A percentile compares a stretch with the other conserved stretches of the same genome.
phyloP scores from a whole-genome alignment of 495 filamentous ascomycete species.

The Xylaria longipes region DNA sequence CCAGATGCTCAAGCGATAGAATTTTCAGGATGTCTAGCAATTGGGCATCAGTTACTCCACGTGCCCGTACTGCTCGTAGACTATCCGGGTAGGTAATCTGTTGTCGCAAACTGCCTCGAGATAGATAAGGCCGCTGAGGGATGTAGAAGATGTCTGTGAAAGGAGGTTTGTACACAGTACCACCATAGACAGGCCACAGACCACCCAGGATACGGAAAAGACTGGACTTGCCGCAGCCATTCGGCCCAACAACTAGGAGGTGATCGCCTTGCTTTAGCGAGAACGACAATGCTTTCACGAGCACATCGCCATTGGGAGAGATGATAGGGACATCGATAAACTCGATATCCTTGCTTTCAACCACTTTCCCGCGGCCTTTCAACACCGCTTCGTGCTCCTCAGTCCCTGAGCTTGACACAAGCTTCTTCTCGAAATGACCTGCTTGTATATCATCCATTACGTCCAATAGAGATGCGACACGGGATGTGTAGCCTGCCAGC shows the following conservation, averaged over 20 bases:
- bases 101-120: conserved; percentile 84
- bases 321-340: conserved; percentile 96
- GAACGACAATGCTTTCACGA: conserved; percentile 85
- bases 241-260: conserved; percentile 92
- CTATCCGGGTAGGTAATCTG: conserved; percentile 96
- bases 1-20: conserved; percentile 83
- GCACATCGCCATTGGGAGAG: conserved; percentile 92
- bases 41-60: conserved; percentile 82
- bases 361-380: conserved; percentile 74
- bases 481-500: conserved; percentile 91
- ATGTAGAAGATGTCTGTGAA: conserved; percentile 97
- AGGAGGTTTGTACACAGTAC: conserved; percentile 85
- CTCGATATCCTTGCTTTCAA: conserved; percentile 81
- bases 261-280: conserved; percentile 84
- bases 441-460: conserved; percentile 93
- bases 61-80: conserved; percentile 83
- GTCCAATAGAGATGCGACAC: conserved; percentile 84
- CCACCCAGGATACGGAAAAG: conserved; percentile 96
- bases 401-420: conserved; percentile 84
- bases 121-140: conserved; percentile 92
- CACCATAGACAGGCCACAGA: conserved; percentile 98
- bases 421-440: conserved; percentile 92
- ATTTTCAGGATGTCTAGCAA: conserved; percentile 75
- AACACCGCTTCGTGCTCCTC: conserved; percentile 81
- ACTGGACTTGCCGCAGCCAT: conserved; percentile 95